Base-by-base conservation (phyloP, 1,284 basidiomycete genomes). In the Microbotryum violaceum region DNA sequence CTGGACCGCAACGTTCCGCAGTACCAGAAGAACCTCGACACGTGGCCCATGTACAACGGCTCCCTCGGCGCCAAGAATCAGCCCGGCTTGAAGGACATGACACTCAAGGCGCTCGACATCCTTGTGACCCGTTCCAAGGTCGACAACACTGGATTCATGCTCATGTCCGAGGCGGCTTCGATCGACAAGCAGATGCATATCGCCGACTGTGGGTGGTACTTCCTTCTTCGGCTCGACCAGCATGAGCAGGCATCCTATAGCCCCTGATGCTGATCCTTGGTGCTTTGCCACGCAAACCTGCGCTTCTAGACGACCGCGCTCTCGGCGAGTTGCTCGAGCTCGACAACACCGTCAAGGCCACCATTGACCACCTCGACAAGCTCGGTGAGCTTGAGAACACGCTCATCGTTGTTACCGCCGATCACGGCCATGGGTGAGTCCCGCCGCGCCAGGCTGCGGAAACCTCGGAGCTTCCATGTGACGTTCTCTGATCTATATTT, bases 11-110 rank as follows among this genome's bases (percentile, higher is more conserved):
- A 78, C 61, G 71, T 78, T 48, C 8, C 10, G 2, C 37, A 37
- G 14, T 78, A 72, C 73, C 71, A 70, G 23, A 69, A 74, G 54
- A 70, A 73, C 54, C 70, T 78, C 12, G 61, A 29, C 56, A 37
- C 47, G 18, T n/a, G 29, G n/a, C n/a, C n/a, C n/a, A 56, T 55
- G 21, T 64, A 58, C 37, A 53, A 58, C 21, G 50, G 62, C 61
- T 0, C 60, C 49, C 12, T 7, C 33, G 53, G 56, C 20, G 50
- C 52, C 31, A 67, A 70, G 52, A 75, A 77, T 70, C 73, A 74
- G 55, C 77, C 77, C 2, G 76, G 77, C 29, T 72, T 78, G 56
- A 77, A 75, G 65, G 74, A 78, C n/a, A 77, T 78, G 76, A 78
- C 77, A 29, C 66, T 77, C 61, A 77, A 77, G 67, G 76, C 77